phyloP scores from a whole-genome alignment of 2,329 filamentous ascomycete species.

The Thelonectria olida region DNA sequence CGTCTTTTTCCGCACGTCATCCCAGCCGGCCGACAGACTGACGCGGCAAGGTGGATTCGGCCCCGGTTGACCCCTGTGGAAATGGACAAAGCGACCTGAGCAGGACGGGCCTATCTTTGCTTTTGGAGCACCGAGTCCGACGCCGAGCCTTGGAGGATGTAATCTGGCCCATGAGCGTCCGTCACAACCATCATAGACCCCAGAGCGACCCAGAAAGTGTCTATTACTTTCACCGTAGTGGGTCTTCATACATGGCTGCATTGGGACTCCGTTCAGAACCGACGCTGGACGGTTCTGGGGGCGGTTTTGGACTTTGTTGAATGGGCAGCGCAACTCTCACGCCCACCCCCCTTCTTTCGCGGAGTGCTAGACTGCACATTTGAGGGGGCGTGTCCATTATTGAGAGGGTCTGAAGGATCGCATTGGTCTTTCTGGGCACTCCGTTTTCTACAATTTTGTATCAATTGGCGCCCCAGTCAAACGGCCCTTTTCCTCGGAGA shows the following conservation, averaged over 20 bases:
- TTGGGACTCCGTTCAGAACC: slow-evolving; percentile 29
- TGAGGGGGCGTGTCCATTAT: neutral
- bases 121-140: slow-evolving; percentile 27
- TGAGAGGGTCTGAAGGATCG: neutral
- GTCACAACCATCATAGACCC: slow-evolving; percentile 11
- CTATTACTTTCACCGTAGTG: slow-evolving; percentile 30
- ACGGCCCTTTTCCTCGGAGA: neutral
- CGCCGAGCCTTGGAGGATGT: slow-evolving; percentile 30
- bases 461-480: neutral
- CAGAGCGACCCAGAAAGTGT: slow-evolving; percentile 5
- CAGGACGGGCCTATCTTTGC: slow-evolving; percentile 24
- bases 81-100: slow-evolving; percentile 23
- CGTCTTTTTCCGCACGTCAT: slow-evolving; percentile 34
- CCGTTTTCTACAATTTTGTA: neutral
- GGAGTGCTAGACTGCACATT: neutral
- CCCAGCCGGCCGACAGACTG: slow-evolving; percentile 28
- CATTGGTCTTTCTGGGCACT: slow-evolving; percentile 1
- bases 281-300: slow-evolving; percentile 31
- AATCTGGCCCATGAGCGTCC: slow-evolving; percentile 19
- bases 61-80: slow-evolving; percentile 31
- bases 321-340: slow-evolving; percentile 2
- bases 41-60: slow-evolving; percentile 40
- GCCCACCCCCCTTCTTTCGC: slow-evolving; percentile 18
- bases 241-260: slow-evolving; percentile 20
- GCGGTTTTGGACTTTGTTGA: neutral